These are phyloP conservation scores for Coriolopsis trogii DNA, from an alignment of 1,284 basidiomycete species.

Conservation along the genomic window DNA sequence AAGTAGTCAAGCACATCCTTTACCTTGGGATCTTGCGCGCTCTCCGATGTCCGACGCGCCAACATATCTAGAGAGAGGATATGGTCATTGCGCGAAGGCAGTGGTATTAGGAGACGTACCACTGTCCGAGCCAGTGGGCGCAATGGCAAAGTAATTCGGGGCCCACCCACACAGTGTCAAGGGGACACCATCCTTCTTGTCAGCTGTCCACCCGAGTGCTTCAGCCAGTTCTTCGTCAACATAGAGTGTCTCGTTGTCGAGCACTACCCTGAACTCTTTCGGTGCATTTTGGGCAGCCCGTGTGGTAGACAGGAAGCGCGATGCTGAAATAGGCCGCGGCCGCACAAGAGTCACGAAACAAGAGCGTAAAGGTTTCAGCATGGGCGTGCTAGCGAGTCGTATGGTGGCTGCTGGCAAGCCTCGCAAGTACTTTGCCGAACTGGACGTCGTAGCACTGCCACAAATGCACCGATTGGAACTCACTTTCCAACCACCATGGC, in stretches of 20 bases:
- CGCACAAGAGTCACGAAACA: no score
- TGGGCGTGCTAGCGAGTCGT: no score
- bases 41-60: slow-evolving; percentile 17
- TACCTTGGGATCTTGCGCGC: slow-evolving; percentile 14
- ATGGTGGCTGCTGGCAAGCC: no score
- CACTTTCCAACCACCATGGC: neutral
- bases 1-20: slow-evolving; percentile 16
- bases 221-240: slow-evolving; percentile 25
- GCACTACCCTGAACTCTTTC: slow-evolving; percentile 26
- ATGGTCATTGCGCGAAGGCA: no score
- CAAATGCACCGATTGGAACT: neutral
- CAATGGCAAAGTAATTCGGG: slow-evolving; percentile 29
- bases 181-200: slow-evolving; percentile 8
- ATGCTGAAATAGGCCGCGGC: no score
- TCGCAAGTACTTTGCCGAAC: no score
- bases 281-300: neutral
- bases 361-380: no score
- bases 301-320: no score
- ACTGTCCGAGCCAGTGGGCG: slow-evolving; percentile 26
- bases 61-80: slow-evolving; percentile 9
- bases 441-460: no score
- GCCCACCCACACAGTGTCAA: slow-evolving; percentile 27
- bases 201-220: slow-evolving; percentile 26
- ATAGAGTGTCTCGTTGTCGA: slow-evolving; percentile 30
- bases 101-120: slow-evolving; percentile 14